A percentile compares a stretch with the other conserved stretches of the same genome.
These are phyloP conservation scores for Hygrophorus pudorinus DNA, from an alignment of 768 basidiomycete genomes.

Conservation along the genomic window DNA sequence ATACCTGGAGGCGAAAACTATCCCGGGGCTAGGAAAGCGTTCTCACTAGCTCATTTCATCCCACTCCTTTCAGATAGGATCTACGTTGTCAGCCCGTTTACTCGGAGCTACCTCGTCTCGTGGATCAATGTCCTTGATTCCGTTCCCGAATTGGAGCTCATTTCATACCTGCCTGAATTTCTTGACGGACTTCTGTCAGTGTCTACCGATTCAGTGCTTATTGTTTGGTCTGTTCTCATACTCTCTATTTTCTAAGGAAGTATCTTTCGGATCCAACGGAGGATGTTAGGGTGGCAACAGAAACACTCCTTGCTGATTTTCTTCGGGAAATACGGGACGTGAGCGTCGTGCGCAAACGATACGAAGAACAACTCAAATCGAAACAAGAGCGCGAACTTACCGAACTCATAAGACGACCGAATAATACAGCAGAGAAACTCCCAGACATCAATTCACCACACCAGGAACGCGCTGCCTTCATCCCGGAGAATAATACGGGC, in stretches of 20 bases:
- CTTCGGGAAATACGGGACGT: slow-evolving; percentile 86
- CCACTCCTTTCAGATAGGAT: slow-evolving; percentile 89
- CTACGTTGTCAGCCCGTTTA: slow-evolving; percentile 92
- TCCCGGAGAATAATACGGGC: slow-evolving; percentile 39
- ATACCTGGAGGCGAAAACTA: slow-evolving; percentile 29
- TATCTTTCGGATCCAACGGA: slow-evolving; percentile 93
- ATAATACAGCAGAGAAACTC: slow-evolving; percentile 37
- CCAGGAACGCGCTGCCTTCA: slow-evolving; percentile 48
- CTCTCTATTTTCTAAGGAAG: slow-evolving; percentile 41
- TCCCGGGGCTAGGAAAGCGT: slow-evolving; percentile 55
- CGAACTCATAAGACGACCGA: slow-evolving; percentile 33
- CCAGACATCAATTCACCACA: slow-evolving; percentile 50
- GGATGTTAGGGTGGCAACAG: slow-evolving; percentile 87
- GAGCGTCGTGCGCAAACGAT: slow-evolving; percentile 58
- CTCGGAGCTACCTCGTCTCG: slow-evolving; percentile 89
- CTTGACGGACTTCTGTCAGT: slow-evolving; percentile 86
- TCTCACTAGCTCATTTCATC: slow-evolving; percentile 91
- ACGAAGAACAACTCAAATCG: slow-evolving; percentile 43
- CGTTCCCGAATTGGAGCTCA: slow-evolving; percentile 91
- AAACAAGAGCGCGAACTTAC: slow-evolving; percentile 27
- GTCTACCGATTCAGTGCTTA: neutral
- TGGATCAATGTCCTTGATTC: slow-evolving; percentile 97
- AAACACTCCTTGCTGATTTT: slow-evolving; percentile 82
- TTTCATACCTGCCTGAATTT: slow-evolving; percentile 91
- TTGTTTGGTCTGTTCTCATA: slow-evolving; percentile 5